Conservation (phyloP, 257 asterid species). For the Solanum medicagineum region DNA sequence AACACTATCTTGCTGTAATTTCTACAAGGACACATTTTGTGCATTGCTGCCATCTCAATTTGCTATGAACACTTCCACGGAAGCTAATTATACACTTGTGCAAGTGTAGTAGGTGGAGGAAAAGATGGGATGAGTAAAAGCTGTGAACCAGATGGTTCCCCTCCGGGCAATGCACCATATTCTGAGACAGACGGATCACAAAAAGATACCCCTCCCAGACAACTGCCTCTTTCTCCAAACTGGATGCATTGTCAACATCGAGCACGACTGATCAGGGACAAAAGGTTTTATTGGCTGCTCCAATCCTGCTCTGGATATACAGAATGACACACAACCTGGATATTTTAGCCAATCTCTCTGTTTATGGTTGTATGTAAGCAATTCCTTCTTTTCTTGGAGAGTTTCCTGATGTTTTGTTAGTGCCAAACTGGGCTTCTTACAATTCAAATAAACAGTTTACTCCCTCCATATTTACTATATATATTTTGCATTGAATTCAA, state of each 20-base stretch:
- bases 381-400: neutral
- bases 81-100: slow-evolving; percentile 83
- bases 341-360: neutral
- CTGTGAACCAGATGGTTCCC: slow-evolving; percentile 33
- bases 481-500: neutral
- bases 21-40: slow-evolving; percentile 89
- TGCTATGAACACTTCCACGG: slow-evolving; percentile 87
- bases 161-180: slow-evolving; percentile 15
- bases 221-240: slow-evolving; percentile 7
- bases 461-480: neutral
- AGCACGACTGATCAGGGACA: slow-evolving; percentile 9
- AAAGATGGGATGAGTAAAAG: slow-evolving; percentile 41
- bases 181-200: slow-evolving; percentile 26
- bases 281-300: slow-evolving; percentile 3
- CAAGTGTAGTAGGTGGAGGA: slow-evolving; percentile 54
- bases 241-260: neutral
- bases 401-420: neutral
- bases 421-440: neutral
- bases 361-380: neutral
- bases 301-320: slow-evolving; percentile 1
- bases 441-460: neutral
- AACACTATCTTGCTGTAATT: slow-evolving; percentile 76
- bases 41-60: slow-evolving; percentile 90
- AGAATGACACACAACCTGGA: slow-evolving; percentile 7
- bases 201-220: slow-evolving; percentile 10